phyloP scores from a whole-genome alignment of 2,329 filamentous ascomycete genomes.

The Septoria linicola region DNA sequence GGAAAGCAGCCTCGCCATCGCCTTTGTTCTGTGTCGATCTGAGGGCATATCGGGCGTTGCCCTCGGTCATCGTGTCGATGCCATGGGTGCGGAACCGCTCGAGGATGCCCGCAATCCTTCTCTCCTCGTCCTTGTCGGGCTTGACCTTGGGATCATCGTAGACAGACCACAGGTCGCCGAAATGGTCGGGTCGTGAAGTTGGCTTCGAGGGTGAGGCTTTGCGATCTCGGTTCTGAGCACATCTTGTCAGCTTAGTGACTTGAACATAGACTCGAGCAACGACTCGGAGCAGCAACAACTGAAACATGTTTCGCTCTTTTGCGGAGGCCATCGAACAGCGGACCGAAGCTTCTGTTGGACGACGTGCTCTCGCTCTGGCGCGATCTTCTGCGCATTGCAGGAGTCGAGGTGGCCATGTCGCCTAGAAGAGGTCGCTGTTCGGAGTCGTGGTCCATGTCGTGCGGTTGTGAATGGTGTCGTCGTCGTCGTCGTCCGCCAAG shows the following conservation, averaged over 20 bases:
- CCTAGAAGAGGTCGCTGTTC: neutral
- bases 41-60: conserved; percentile 64
- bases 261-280: conserved; percentile 3
- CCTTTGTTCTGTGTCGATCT: conserved; percentile 62
- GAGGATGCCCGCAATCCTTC: conserved; percentile 56
- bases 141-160: conserved; percentile 57
- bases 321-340: conserved; percentile 2
- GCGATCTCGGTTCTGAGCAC: conserved; percentile 17
- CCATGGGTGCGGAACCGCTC: conserved; percentile 54
- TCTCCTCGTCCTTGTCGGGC: conserved; percentile 55
- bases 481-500: no score
- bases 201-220: conserved; percentile 8
- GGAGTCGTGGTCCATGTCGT: neutral
- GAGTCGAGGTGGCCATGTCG: neutral
- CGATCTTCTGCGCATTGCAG: neutral
- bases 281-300: conserved; percentile 8
- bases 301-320: conserved; percentile 8
- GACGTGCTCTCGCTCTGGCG: neutral
- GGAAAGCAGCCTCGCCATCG: conserved; percentile 70
- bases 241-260: conserved; percentile 15
- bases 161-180: conserved; percentile 63
- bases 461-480: conserved; percentile 10
- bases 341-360: conserved; percentile 4
- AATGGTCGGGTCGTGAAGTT: conserved; percentile 55
- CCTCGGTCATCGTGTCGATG: conserved; percentile 56